phyloP scores from a whole-genome alignment of 108 stramenopile species.

The Conticribra guillardii region DNA sequence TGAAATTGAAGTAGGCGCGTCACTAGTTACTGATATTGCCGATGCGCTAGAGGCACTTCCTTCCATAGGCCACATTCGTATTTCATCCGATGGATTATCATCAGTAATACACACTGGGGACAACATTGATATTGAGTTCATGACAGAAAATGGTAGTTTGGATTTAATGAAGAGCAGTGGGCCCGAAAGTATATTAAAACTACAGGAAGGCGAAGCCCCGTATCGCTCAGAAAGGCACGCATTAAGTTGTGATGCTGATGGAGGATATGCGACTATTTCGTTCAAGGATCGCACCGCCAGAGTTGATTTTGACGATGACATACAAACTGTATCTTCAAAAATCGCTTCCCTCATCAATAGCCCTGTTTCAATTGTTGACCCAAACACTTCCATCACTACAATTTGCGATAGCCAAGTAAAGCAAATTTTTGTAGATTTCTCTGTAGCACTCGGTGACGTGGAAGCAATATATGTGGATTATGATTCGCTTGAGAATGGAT shows the following conservation, averaged over 20 bases:
- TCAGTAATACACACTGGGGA: constrained; percentile 30
- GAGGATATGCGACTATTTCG: constrained; percentile 31
- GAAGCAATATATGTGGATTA: constrained; percentile 20
- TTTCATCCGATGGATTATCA: constrained; percentile 43
- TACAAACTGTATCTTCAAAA: constrained; percentile 18
- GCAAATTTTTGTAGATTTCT: constrained; percentile 38
- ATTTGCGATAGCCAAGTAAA: constrained; percentile 19
- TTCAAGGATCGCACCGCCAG: constrained; percentile 30
- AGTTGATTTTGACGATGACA: constrained; percentile 39
- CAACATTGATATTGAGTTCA: constrained; percentile 40
- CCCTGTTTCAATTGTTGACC: constrained; percentile 21
- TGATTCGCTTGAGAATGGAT: constrained; percentile 34
- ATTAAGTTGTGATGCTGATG: constrained; percentile 49
- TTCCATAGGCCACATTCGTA: constrained; percentile 54
- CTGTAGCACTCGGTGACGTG: constrained; percentile 27
- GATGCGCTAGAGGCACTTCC: constrained; percentile 56
- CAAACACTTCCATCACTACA: constrained; percentile 15
- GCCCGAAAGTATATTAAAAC: constrained; percentile 16
- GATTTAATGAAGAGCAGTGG: constrained; percentile 43
- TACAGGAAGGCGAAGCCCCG: constrained; percentile 62
- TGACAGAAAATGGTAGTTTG: constrained; percentile 53
- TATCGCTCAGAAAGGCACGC: constrained; percentile 64
- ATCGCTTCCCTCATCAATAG: constrained; percentile 22
- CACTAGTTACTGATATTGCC: constrained; percentile 33
- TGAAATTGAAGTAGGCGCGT: constrained; percentile 23